These are phyloP conservation scores for Teratosphaeria epicoccoides DNA, from an alignment of 2,329 filamentous ascomycete species.

Conservation along the genomic window DNA sequence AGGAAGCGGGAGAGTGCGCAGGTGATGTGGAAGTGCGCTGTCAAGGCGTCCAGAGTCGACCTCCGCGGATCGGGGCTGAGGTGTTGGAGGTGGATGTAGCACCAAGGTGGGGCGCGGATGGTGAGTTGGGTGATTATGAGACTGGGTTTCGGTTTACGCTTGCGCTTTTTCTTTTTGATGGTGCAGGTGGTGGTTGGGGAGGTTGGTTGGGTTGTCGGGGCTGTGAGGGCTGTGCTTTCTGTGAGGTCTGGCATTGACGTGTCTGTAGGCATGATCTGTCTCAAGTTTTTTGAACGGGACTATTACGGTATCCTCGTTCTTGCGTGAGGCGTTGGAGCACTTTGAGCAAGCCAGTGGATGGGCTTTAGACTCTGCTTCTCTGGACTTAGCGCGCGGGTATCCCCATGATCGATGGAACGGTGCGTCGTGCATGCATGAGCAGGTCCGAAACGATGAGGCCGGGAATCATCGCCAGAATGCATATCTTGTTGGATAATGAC, in stretches of 20 bases:
- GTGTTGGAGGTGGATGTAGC: constrained; percentile 34
- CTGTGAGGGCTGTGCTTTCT: constrained; percentile 1
- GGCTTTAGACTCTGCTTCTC: too few relatives aligned
- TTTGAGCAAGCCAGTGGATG: too few relatives aligned
- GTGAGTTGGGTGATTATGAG: constrained; percentile 27
- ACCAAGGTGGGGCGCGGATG: constrained; percentile 28
- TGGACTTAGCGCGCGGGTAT: too few relatives aligned
- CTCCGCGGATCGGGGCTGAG: constrained; percentile 10
- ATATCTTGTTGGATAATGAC: too few relatives aligned
- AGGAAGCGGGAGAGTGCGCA: constrained; percentile 58
- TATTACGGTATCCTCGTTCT: too few relatives aligned
- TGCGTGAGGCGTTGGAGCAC: too few relatives aligned
- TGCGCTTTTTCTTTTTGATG: constrained; percentile 8
- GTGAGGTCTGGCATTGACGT: constrained; percentile 7
- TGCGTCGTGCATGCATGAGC: too few relatives aligned
- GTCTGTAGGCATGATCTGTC: constrained; percentile 2
- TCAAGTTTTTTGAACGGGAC: too few relatives aligned
- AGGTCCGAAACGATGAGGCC: too few relatives aligned
- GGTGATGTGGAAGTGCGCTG: constrained; percentile 52
- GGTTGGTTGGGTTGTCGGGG: constrained; percentile 1
- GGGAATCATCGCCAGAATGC: too few relatives aligned
- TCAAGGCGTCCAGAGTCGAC: constrained; percentile 53
- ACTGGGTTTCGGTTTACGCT: constrained; percentile 5
- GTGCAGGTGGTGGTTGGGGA: constrained; percentile 1
- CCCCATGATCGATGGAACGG: too few relatives aligned